Evolutionary conservation across 805 yeast genomes (phyloP).

Genomic region (Torulaspora gathmanii): DNA sequence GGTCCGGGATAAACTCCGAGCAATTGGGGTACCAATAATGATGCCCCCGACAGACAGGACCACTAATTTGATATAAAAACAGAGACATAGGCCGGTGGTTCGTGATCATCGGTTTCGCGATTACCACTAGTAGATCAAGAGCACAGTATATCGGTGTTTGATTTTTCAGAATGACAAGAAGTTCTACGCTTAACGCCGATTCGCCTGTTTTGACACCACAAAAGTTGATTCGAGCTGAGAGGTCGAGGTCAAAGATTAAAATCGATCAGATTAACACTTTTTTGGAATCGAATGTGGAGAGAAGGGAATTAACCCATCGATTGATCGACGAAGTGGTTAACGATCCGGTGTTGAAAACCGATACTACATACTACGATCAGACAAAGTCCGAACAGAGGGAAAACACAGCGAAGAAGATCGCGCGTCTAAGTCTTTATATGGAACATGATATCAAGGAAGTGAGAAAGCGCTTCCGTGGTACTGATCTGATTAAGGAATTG

Average conservation of each 20-base stretch:
- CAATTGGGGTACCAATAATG: neutral
- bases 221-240: conserved; percentile 39
- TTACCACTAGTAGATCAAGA: neutral
- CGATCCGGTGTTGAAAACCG: conserved; percentile 60
- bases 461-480: conserved; percentile 20
- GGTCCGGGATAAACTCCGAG: conserved; percentile 4
- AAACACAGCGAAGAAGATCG: conserved; percentile 55
- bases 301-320: conserved; percentile 44
- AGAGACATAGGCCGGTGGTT: no score
- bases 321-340: conserved; percentile 56
- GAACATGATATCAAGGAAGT: conserved; percentile 39
- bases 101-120: no score
- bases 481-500: conserved; percentile 26
- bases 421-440: conserved; percentile 56
- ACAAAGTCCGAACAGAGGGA: conserved; percentile 55
- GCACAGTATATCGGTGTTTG: neutral
- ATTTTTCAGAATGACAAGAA: conserved; percentile 27
- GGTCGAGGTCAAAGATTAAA: conserved; percentile 42
- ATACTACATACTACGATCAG: conserved; percentile 52
- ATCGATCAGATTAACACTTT: conserved; percentile 49
- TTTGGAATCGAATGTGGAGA: conserved; percentile 47
- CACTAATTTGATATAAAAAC: neutral
- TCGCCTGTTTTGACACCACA: conserved; percentile 29
- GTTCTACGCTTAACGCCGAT: conserved; percentile 19
- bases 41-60: neutral